Base-by-base conservation (phyloP, 2,329 filamentous ascomycete genomes). In the Aspergillus sp. region DNA sequence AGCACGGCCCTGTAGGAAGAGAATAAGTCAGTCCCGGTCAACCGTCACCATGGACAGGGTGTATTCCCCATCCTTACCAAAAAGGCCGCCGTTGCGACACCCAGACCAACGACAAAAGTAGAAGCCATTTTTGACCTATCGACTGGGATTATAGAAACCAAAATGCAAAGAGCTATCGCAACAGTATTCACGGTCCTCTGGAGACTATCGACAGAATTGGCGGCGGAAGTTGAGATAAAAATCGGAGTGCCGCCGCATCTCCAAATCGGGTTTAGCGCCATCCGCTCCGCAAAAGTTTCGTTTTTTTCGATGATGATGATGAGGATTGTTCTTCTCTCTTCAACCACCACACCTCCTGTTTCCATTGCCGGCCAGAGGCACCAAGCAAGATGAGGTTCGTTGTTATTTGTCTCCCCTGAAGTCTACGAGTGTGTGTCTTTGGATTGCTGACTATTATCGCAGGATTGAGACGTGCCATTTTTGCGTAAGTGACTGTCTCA, bases 1-100 rank as follows among this genome's bases (percentile, higher is more conserved):
- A 50, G 93, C 91, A 64, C 93, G 88, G 56, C 93, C 91, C 89
- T 96, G 61, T 36, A 45, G 44, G 42, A 41, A 58, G 50, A 45
- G 29, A 30, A 34, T n/a, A 30, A 9, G 29, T 43, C 30, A 43
- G 28, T 29, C n/a, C 29, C 36, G 36, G 9, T 26, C 3, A 32
- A 32, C 3, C 7, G 36, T 12, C 36, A 7, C 36, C 36, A 19
- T 19, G 36, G 27, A 39, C 30, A 5, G 30, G 30, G 9, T 19
- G 34, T 19, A 5, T 7, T 19, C n/a, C 27, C 5, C 29, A 28
- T 41, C 12, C 36, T 36, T 72, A 96, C 91, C 55, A 98, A 77
- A 45, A 98, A 84, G 38, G 87, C 93, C 43, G 91, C 69, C 30
- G 67, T 66, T 42, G 70, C 72, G 39, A 74, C 65, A 57, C 72